Evolutionary conservation across 2,329 filamentous ascomycete species (phyloP), one percentile per base, ranked within the genome.

Genomic region (Dactylonectria estremocensis): DNA sequence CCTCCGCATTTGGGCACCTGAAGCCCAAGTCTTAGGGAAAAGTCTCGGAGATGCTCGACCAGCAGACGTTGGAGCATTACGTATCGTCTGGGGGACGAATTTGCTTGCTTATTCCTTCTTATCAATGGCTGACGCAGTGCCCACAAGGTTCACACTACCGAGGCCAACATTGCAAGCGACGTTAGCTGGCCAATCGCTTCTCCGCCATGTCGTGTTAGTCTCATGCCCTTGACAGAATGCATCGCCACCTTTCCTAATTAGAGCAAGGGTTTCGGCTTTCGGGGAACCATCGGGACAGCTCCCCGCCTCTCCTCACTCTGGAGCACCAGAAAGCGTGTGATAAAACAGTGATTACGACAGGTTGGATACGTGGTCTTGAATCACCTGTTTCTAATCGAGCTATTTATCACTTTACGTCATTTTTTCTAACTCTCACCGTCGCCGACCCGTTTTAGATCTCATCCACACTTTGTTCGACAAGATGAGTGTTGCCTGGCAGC

Each of bases 401-500:
- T 7, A 28, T 4, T 28, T 28, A 28, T 28, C 24, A 4, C 24
- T 7, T 7, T 28, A 7, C 24, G 24, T 28, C 24, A 28, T 28
- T 28, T 28, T 28, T 4, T 28, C 24, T 28, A 28, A 28, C 24
- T 5, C 4, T 28, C 7, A 28, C 24, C 24, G 24, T 28, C 7
- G 7, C 24, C 24, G 24, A 28, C 4, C n/a, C 14, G 5, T 43
- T 43, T 28, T 6, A 24, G 1, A 4, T 28, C 3, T 14, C 20
- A 31, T 13, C 20, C 22, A 31, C 6, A 16, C 11, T 5, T 9
- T 49, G 28, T 5, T n/a, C 22, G 20, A 3, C 46, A 54, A 28
- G 13, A 82, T 83, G 79, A 61, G 61, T 6, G 71, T 80, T 22
- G 65, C 75, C 54, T 89, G 88, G 87, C 79, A 84, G 62, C 80